Percentiles rank a stretch among this genome's conserved stretches.
These are phyloP conservation scores for Lotus japonicus DNA, from an alignment of 306 rosid genomes.

Conservation along the genomic window DNA sequence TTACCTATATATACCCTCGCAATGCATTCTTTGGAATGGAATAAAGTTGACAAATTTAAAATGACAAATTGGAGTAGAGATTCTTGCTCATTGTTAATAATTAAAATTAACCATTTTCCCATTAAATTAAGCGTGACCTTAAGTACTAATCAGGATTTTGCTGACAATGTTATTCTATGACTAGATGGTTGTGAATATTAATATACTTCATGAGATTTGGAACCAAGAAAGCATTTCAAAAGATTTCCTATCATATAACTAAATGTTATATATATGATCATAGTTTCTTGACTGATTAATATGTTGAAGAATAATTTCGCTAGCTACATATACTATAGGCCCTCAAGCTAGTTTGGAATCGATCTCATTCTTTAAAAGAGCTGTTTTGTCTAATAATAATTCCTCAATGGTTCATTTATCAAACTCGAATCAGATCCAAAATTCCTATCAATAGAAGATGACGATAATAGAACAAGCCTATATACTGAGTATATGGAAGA, in stretches of 20 bases:
- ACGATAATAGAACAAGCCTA: neutral
- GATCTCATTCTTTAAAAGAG: constrained; percentile 10
- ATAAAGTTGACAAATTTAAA: constrained; percentile 31
- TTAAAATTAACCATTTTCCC: constrained; percentile 8
- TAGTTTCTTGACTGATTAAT: constrained; percentile 22
- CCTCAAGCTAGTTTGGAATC: constrained; percentile 23
- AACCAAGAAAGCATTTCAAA: constrained; percentile 35
- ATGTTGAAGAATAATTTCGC: constrained; percentile 21
- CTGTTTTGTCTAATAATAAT: constrained; percentile 21
- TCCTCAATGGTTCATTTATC: constrained; percentile 12
- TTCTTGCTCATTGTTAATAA: constrained; percentile 29
- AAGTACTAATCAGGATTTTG: constrained; percentile 33
- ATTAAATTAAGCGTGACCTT: constrained; percentile 26
- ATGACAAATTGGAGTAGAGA: constrained; percentile 13
- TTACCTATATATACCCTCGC: constrained; percentile 29
- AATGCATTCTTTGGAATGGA: constrained; percentile 24
- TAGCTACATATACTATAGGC: neutral
- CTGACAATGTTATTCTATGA: constrained; percentile 41
- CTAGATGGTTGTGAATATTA: constrained; percentile 40
- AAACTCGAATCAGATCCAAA: constrained; percentile 26
- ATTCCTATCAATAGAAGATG: constrained; percentile 16
- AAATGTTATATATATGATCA: constrained; percentile 7
- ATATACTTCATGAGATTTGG: constrained; percentile 33
- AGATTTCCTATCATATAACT: constrained; percentile 25
- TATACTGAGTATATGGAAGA: neutral